These are phyloP conservation scores for Trifolium dubium DNA, from an alignment of 306 rosid species.

Conservation along the genomic window DNA sequence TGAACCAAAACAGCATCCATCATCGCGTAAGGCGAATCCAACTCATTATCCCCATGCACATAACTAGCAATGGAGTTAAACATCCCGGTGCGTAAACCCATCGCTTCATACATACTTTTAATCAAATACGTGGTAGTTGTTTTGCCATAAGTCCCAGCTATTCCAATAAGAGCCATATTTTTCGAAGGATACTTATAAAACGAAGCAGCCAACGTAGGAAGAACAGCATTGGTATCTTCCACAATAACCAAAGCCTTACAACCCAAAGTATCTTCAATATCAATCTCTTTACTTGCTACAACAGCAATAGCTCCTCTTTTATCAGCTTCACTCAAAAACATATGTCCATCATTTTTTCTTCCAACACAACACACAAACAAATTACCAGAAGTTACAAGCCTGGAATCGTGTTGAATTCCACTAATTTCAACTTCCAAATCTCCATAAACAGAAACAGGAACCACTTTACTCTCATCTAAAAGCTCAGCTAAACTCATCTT, in stretches of 20 bases:
- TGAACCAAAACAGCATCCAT: conserved; percentile 84
- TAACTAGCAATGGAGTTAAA: conserved; percentile 76
- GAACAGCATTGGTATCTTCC: conserved; percentile 79
- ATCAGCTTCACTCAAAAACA: conserved; percentile 88
- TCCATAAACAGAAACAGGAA: conserved; percentile 84
- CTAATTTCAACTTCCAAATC: conserved; percentile 85
- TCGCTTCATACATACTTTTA: conserved; percentile 87
- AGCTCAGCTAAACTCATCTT: conserved; percentile 86
- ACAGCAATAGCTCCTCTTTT: conserved; percentile 95
- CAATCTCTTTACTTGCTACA: conserved; percentile 90
- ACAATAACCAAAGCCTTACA: conserved; percentile 94
- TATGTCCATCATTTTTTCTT: conserved; percentile 64
- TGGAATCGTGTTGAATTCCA: conserved; percentile 91
- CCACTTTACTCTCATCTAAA: conserved; percentile 92
- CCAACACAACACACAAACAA: conserved; percentile 87
- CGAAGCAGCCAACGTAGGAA: conserved; percentile 77
- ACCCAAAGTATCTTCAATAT: conserved; percentile 79
- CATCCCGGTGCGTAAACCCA: conserved; percentile 90
- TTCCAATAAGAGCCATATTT: conserved; percentile 85
- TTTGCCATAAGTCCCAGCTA: conserved; percentile 86
- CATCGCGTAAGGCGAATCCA: conserved; percentile 60
- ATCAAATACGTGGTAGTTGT: conserved; percentile 76
- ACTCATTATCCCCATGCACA: conserved; percentile 81
- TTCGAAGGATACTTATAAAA: conserved; percentile 81
- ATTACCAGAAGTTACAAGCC: conserved; percentile 71